These are phyloP conservation scores for Ilex asprella DNA, from an alignment of 257 asterid genomes.

Conservation along the genomic window DNA sequence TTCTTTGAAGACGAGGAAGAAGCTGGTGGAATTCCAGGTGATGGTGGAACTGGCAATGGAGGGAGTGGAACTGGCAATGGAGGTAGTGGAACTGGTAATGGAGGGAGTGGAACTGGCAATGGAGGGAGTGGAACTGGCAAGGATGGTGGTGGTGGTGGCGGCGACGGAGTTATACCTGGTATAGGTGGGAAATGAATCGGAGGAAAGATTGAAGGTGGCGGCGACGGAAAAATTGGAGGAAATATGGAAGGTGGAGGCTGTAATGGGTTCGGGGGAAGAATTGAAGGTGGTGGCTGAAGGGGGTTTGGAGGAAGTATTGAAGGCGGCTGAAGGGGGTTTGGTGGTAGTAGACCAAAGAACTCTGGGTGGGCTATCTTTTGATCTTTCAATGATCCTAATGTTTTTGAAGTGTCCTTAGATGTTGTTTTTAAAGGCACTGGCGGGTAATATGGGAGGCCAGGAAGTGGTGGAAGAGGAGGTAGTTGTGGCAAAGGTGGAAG, in stretches of 20 bases:
- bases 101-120: background rate
- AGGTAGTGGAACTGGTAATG: background rate
- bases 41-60: background rate
- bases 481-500: constrained; percentile 24
- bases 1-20: background rate
- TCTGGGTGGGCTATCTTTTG: background rate
- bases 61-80: background rate
- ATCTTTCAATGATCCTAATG: background rate
- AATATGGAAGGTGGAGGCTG: background rate
- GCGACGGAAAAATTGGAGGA: background rate
- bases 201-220: background rate
- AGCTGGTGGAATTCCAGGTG: background rate
- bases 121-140: background rate
- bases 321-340: background rate
- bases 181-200: background rate
- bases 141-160: background rate
- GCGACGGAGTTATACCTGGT: background rate
- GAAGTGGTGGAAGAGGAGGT: constrained; percentile 54
- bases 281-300: background rate
- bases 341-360: background rate
- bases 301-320: background rate
- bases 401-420: background rate
- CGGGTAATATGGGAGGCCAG: constrained; percentile 40
- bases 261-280: background rate
- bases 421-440: constrained; percentile 10